phyloP scores from a whole-genome alignment of 495 filamentous ascomycete genomes.

The Trichoderma parareesei region DNA sequence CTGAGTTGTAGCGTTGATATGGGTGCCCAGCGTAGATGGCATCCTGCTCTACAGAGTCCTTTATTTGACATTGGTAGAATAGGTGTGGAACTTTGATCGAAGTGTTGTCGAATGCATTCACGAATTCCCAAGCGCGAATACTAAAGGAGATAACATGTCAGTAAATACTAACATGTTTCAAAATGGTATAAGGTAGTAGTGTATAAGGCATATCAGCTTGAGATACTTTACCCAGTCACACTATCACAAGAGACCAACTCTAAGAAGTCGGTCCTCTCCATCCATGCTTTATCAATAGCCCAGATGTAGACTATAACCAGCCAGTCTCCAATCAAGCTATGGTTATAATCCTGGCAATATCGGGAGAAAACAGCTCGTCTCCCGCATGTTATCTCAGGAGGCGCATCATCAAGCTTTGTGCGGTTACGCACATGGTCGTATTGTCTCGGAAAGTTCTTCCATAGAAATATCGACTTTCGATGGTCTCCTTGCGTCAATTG shows the following conservation, averaged over 20 bases:
- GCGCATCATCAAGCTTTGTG: conserved; percentile 5
- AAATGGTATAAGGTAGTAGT: background rate
- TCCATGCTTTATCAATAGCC: background rate
- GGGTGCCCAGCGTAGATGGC: conserved; percentile 2
- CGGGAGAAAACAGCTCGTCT: conserved; percentile 5
- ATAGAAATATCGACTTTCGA: conserved; percentile 1
- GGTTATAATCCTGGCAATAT: background rate
- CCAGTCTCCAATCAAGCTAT: background rate
- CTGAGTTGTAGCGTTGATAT: conserved; percentile 2
- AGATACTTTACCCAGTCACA: conserved; percentile 8
- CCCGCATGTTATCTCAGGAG: conserved; percentile 9
- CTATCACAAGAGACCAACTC: conserved; percentile 3
- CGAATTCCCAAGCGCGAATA: conserved; percentile 6
- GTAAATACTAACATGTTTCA: background rate
- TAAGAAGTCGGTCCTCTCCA: background rate
- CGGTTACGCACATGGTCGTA: background rate
- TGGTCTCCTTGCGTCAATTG: background rate
- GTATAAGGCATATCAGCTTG: background rate
- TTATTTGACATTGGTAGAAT: conserved; percentile 1
- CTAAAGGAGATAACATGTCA: background rate
- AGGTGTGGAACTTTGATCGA: background rate
- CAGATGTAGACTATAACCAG: conserved; percentile 8
- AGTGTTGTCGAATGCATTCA: conserved; percentile 1
- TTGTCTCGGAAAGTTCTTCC: background rate
- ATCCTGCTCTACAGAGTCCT: background rate